Evolutionary conservation across 495 filamentous ascomycete genomes (phyloP), one percentile per base, ranked within the genome.

Genomic region (Hypoxylon trugodes): DNA sequence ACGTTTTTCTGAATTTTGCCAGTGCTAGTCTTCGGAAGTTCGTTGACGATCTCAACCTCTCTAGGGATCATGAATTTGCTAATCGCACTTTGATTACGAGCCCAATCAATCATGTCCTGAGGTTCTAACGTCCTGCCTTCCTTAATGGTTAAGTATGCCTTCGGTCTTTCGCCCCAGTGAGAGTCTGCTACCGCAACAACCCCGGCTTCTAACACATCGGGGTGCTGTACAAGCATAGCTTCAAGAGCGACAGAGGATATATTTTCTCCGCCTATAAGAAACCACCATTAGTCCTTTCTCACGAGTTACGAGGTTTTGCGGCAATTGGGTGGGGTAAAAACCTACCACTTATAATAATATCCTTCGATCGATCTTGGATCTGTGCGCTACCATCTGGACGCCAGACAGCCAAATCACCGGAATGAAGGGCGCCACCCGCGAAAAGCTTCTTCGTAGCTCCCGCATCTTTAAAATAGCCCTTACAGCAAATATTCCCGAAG

Each of bases 191-290:
- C 87, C n/a, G 90, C 88, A 8, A 98, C 90, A 6, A 96, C 92
- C 24, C 90, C 95, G 2, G 89, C 93, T 75, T 98, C 95, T 24
- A 98, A 83, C 25, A 98, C 86, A 61, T 89, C 85, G 0, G 94
- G 91, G 69, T 98, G 96, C 47, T 87, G 89, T 21, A 87, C 90
- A n/a, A 98, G 84, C 90, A 96, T 92, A 51, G 86, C 84, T 77
- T 98, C 95, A 4, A 98, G 85, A 0, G 93, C 91, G 7, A 98
- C 89, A 1, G 90, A 95, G 7, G 91, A 96, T 51, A 98, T 98
- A 70, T 98, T 98, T 73, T 98, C 95, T 51, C 95, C 95, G 42
- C 95, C 92, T 95, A n/a, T n/a, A n/a, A n/a, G n/a, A n/a, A n/a
- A n/a, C n/a, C n/a, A n/a, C n/a, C n/a, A n/a, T n/a, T n/a, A n/a